Evolutionary conservation across 345 rosid species (phyloP), one percentile per base, ranked within the genome.

Genomic region (Salix udensis): DNA sequence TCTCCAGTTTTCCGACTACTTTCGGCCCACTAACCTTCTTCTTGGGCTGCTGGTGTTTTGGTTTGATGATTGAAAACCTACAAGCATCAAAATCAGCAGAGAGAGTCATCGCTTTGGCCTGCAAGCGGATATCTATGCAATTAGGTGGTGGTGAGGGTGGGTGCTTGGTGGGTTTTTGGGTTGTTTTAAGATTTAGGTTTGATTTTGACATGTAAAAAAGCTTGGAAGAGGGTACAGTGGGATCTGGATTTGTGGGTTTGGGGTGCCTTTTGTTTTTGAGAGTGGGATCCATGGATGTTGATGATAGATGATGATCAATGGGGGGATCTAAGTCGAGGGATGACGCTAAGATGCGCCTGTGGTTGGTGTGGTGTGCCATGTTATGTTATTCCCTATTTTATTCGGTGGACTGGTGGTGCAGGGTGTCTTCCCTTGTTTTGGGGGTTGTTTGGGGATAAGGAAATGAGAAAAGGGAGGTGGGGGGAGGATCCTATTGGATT

Each of bases 31-130:
- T 53, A 24, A 65, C 72, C 64, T 76, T 78, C 61, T 40, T 24
- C 58, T 77, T 78, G 61, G 52, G 36, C 48, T 64, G 55, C 16
- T 44, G 81, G 34, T 75, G 73, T 8, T 44, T 67, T 7, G 82
- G 73, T 62, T 77, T 82, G 75, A 72, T 55, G 66, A 75, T 67
- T 34, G 81, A 42, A 37, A 77, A 75, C 82, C 55, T 74, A 74
- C 82, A 75, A 67, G 84, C 73, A 74, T 77, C 89, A 50, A 85
- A 85, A 80, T 86, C 90, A 24, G 90, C 90, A 3, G 92, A 89
- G 67, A 79, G 71, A 6, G 82, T 79, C 88, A 87, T 48, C 81
- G 89, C 74, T 81, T 83, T 88, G 79, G 88, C 89, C 76, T 88
- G 90, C 82, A 84, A 81, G 72, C 58, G 87, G 67, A 75, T 74